Evolutionary conservation across 1,284 basidiomycete species (phyloP).

Genomic region (Cutaneotrichosporon dermatis): DNA sequence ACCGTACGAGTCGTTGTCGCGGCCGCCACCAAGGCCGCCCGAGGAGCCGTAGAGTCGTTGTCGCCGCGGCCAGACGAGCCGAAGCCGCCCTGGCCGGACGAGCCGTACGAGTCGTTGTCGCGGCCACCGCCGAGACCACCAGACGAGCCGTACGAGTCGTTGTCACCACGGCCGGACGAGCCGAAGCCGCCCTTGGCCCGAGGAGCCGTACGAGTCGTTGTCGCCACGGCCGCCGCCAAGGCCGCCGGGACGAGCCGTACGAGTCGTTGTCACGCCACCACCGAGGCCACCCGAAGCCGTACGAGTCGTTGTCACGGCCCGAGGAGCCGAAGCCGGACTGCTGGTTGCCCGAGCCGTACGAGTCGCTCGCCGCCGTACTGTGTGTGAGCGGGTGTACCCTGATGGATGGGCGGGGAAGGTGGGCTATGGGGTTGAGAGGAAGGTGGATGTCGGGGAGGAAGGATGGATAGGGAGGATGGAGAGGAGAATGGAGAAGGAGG

Average conservation of each 20-base stretch:
- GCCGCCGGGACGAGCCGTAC: conserved; percentile 2
- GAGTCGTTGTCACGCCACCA: not conserved
- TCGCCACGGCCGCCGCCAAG: not conserved
- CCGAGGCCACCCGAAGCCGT: conserved; percentile 4
- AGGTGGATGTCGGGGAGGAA: no score
- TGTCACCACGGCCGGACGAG: conserved; percentile 1
- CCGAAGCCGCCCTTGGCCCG: conserved; percentile 2
- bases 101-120: conserved; percentile 10
- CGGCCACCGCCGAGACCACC: not conserved
- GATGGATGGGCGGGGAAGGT: not conserved
- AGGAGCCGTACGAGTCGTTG: conserved; percentile 10
- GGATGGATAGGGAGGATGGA: no score
- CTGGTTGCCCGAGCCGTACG: conserved; percentile 8
- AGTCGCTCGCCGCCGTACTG: conserved; percentile 3
- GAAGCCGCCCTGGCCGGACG: conserved; percentile 1
- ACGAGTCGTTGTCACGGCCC: conserved; percentile 2
- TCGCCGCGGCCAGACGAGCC: conserved; percentile 1
- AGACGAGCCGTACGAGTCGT: conserved; percentile 6
- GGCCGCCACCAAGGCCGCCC: not conserved
- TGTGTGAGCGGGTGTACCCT: not conserved
- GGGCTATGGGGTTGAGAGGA: no score
- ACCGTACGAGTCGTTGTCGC: conserved; percentile 8
- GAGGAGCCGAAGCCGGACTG: not conserved
- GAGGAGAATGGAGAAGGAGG: no score
- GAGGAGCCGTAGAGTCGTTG: conserved; percentile 9